Evolutionary conservation across 495 filamentous ascomycete genomes (phyloP).

Genomic region (Neurospora tetrasperma): DNA sequence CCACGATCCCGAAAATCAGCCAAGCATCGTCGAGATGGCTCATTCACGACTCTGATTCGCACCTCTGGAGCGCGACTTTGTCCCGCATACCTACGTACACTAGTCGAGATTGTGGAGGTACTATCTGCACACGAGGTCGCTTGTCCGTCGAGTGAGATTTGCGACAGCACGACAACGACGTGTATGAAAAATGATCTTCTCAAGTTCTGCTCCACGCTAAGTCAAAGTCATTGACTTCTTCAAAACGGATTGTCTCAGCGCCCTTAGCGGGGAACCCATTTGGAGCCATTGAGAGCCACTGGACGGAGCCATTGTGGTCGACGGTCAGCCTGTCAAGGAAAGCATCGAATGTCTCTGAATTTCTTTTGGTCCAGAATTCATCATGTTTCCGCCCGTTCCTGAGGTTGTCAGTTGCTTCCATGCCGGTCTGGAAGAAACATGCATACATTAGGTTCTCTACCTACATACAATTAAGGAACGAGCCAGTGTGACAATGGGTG

Average conservation of each 20-base stretch:
- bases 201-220: background rate
- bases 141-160: background rate
- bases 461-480: background rate
- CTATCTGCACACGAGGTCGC: background rate
- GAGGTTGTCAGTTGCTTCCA: background rate
- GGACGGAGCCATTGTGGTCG: background rate
- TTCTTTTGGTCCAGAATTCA: background rate
- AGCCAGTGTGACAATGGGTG: background rate
- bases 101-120: background rate
- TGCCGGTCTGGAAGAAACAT: background rate
- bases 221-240: background rate
- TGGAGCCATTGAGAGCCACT: background rate
- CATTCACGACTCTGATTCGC: slow-evolving; percentile 15
- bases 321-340: background rate
- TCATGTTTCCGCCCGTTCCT: background rate
- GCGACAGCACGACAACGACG: background rate
- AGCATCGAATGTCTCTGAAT: background rate
- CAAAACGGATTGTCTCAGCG: background rate
- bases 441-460: background rate
- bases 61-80: background rate
- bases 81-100: background rate
- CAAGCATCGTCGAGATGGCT: slow-evolving; percentile 12
- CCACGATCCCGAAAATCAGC: background rate
- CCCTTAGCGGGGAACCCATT: background rate
- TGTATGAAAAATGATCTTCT: background rate